Percentiles rank a stretch among this genome's conserved stretches.
These are phyloP conservation scores for Dictyostelium purpureum DNA, from an alignment of 78 protist genomes.

Conservation along the genomic window DNA sequence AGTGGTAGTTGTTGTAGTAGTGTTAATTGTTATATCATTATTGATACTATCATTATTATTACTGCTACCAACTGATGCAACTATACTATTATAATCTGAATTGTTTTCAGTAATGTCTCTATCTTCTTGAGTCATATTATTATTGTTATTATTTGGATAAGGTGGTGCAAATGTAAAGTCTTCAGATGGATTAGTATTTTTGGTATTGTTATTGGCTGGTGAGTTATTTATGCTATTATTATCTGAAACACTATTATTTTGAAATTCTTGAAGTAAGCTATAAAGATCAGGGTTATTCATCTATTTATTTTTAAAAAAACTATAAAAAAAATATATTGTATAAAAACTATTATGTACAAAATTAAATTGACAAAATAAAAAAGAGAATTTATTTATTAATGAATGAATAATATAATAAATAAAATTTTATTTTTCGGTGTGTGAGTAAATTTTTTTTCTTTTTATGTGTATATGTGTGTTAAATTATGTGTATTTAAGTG, in stretches of 20 bases:
- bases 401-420: not conserved
- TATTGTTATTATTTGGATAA: not conserved
- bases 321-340: too few species aligned
- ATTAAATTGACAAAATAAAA: too few species aligned
- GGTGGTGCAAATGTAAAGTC: slow-evolving; percentile 3
- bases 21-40: not conserved
- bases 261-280: not conserved
- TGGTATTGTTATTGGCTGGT: not conserved
- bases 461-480: not conserved
- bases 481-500: not conserved
- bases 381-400: too few species aligned
- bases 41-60: not conserved
- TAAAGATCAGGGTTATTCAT: slow-evolving; percentile 12
- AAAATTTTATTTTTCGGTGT: not conserved
- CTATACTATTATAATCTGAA: not conserved
- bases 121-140: too few species aligned
- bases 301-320: not conserved
- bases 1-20: not conserved
- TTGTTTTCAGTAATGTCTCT: too few species aligned
- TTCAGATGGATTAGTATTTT: not conserved
- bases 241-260: slow-evolving; percentile 10
- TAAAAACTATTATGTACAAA: too few species aligned
- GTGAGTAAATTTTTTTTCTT: too few species aligned
- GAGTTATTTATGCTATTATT: not conserved
- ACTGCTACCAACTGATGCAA: not conserved